These are phyloP conservation scores for Sugiyamaella smithiae DNA, from an alignment of 805 yeast species.

Conservation along the genomic window DNA sequence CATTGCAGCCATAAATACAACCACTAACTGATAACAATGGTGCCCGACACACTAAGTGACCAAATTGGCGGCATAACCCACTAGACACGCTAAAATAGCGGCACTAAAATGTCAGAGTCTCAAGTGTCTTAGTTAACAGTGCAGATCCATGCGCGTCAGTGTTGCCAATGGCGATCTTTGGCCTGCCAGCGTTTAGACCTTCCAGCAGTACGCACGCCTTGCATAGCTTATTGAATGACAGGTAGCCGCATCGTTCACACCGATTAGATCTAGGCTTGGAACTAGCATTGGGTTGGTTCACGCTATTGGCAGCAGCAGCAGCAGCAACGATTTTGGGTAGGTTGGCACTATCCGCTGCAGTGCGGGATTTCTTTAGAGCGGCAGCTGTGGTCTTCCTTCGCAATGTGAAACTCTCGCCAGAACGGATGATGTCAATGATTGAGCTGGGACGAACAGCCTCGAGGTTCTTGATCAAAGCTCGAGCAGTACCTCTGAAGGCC, in stretches of 20 bases:
- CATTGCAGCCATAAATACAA: not conserved
- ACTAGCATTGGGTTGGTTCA: not conserved
- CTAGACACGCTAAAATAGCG: too few relatives aligned
- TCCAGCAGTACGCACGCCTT: conserved; percentile 89
- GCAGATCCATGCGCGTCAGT: conserved; percentile 19
- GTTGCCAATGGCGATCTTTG: conserved; percentile 60
- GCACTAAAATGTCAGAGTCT: conserved; percentile 55
- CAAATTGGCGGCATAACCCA: too few relatives aligned
- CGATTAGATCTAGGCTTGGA: conserved; percentile 28
- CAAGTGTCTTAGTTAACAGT: conserved; percentile 38
- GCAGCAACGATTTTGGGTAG: not conserved
- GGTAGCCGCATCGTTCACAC: conserved; percentile 88
- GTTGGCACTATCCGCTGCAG: not conserved
- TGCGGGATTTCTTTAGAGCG: conserved; percentile 18
- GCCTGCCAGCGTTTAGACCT: conserved; percentile 74
- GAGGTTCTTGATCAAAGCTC: conserved; percentile 84
- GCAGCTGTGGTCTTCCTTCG: conserved; percentile 19
- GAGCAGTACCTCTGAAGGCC: conserved; percentile 96
- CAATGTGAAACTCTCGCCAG: conserved; percentile 82
- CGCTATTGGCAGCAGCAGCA: not conserved
- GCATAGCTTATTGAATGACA: conserved; percentile 83
- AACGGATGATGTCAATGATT: conserved; percentile 88
- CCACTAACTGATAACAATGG: too few relatives aligned
- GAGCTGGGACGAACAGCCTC: conserved; percentile 91
- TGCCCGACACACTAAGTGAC: too few relatives aligned